Evolutionary conservation across 2,329 filamentous ascomycete species (phyloP), one percentile per base, ranked within the genome.

Genomic region (Neopestalotiopsis sp.): DNA sequence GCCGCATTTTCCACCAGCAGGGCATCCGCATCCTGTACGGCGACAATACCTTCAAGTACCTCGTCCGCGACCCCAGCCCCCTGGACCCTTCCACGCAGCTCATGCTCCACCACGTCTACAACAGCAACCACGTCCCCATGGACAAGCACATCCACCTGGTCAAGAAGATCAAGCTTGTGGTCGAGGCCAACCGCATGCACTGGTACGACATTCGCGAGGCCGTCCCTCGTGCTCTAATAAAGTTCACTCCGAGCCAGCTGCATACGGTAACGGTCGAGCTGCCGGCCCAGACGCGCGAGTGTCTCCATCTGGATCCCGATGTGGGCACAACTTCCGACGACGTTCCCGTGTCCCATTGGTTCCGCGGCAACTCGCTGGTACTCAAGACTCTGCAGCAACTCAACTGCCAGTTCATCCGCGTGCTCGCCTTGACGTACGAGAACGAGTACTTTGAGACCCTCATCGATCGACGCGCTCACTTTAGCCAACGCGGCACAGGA

Each of bases 31-130:
- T 87, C 4, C 77, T 88, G 0, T 88, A 85, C 68, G 82, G 83
- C 2, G 77, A 81, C 34, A 88, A 88, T 64, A 78, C 65, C 0
- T 88, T 88, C 69, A 71, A 78, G 1, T 87, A 88, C 69, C 75
- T 79, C 7, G 74, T 87, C 13, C 80, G 85, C 1, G 84, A 87
- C 69, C 74, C 74, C 1, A 3, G 20, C 10, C 40, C 61, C 13
- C 45, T 68, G 68, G 14, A 71, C 63, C 7, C 20, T 3, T 66
- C 66, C 9, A 74, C 72, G 32, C 4, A 34, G 10, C 24, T 3
- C 1, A 69, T 75, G 3, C 30, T 71, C n/a, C 40, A 68, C 1
- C 72, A 71, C 65, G 80, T 84, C 30, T 75, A 80, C 67, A 68
- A 79, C 2, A 67, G 69, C 10, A 64, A 70, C 24, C 61, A 58